These are phyloP conservation scores for Phytophthora podocarpi DNA, from an alignment of 352 stramenopile species.

Conservation along the genomic window DNA sequence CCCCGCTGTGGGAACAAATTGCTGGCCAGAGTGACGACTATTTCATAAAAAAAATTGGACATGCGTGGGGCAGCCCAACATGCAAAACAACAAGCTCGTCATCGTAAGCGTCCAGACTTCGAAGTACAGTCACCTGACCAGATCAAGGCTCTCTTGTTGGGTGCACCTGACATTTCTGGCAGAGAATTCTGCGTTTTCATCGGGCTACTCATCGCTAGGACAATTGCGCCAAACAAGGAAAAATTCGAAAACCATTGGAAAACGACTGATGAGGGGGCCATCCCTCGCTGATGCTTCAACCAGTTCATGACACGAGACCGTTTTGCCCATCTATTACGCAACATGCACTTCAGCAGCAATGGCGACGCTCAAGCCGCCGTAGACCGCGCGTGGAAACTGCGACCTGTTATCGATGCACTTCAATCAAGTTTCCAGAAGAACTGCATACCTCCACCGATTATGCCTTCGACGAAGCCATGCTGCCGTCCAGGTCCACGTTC, in stretches of 20 bases:
- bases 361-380: not conserved
- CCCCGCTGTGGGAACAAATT: not conserved
- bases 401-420: not conserved
- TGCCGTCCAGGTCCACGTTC: not conserved
- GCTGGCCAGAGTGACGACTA: constrained; percentile 3
- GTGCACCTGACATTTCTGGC: not conserved
- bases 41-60: constrained; percentile 1
- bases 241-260: not conserved
- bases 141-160: too few relatives aligned
- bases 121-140: not conserved
- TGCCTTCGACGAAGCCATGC: constrained; percentile 24
- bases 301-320: not conserved
- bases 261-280: not conserved
- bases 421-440: constrained; percentile 7
- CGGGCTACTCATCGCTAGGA: not conserved
- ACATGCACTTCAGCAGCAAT: constrained; percentile 28
- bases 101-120: too few relatives aligned
- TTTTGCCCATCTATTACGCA: not conserved
- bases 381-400: constrained; percentile 18
- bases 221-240: not conserved
- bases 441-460: not conserved
- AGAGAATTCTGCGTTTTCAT: not conserved
- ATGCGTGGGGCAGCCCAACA: not conserved
- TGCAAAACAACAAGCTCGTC: not conserved
- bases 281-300: not conserved